These are phyloP conservation scores for Aspergillus novofumigatus DNA, from an alignment of 2,329 filamentous ascomycete genomes.

Conservation along the genomic window DNA sequence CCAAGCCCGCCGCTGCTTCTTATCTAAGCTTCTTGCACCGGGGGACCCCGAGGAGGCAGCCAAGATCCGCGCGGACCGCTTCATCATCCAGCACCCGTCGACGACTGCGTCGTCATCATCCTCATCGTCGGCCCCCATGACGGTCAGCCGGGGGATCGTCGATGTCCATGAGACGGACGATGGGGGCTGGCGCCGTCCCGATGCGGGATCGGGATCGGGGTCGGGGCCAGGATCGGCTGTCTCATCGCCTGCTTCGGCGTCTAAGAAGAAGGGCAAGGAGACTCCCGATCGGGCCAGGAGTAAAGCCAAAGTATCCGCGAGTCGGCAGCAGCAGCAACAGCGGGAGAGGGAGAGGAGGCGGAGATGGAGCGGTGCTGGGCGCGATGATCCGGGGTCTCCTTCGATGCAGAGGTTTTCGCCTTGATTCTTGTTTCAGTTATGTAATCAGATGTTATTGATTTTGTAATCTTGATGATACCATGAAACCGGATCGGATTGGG, in stretches of 20 bases:
- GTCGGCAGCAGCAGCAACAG: not conserved
- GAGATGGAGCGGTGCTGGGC: constrained; percentile 17
- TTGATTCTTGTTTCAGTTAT: not conserved
- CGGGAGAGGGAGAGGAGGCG: constrained; percentile 18
- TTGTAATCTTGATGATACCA: not conserved
- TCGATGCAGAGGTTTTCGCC: constrained; percentile 2
- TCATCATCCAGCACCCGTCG: constrained; percentile 18
- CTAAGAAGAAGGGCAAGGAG: constrained; percentile 7
- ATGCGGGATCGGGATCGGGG: not conserved
- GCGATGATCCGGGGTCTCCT: constrained; percentile 9
- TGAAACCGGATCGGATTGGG: not conserved
- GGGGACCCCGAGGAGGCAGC: constrained; percentile 24
- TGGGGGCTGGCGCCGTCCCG: constrained; percentile 17
- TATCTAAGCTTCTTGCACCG: constrained; percentile 31
- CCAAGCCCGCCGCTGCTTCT: constrained; percentile 35
- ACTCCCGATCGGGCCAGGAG: constrained; percentile 11
- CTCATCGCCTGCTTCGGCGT: constrained; percentile 7
- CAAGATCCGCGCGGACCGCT: constrained; percentile 25
- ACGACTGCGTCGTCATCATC: constrained; percentile 1
- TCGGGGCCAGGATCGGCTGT: not conserved
- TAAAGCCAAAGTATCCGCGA: constrained; percentile 8
- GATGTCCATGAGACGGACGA: constrained; percentile 22
- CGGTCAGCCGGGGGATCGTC: constrained; percentile 15
- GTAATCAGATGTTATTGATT: not conserved
- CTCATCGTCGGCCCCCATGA: not conserved